These are phyloP conservation scores for Annona squamosa DNA, from an alignment of 164 flowering plant species.

Conservation along the genomic window DNA sequence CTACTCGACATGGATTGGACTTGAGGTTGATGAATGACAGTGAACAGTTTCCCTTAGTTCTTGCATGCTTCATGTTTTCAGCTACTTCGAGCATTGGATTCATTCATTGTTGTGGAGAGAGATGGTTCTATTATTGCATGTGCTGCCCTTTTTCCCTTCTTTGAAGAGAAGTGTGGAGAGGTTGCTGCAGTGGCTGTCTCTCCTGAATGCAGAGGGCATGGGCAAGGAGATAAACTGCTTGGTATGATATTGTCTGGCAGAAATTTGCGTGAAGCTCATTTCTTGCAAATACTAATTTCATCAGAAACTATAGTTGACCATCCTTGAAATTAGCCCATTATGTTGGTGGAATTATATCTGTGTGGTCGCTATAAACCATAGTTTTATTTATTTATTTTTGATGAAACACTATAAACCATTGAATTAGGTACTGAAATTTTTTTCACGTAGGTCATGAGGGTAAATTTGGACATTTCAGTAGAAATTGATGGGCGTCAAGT, in stretches of 20 bases:
- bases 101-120: constrained; percentile 81
- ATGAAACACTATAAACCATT: no score
- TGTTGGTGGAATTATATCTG: neutral
- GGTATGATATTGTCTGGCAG: constrained; percentile 40
- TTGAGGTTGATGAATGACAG: constrained; percentile 1
- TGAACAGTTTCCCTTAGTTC: neutral
- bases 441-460: no score
- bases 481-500: no score
- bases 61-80: constrained; percentile 16
- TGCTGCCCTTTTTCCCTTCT: constrained; percentile 90
- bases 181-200: constrained; percentile 94
- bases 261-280: neutral
- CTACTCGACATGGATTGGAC: neutral
- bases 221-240: constrained; percentile 94
- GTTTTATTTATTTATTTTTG: no score
- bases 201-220: constrained; percentile 94
- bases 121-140: constrained; percentile 95
- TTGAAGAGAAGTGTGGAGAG: constrained; percentile 79
- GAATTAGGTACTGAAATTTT: no score
- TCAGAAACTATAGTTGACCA: neutral
- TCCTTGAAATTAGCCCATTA: neutral
- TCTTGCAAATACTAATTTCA: neutral
- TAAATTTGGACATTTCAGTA: no score
- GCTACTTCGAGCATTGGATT: constrained; percentile 63
- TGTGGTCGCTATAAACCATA: no score